Evolutionary conservation across 2,329 filamentous ascomycete species (phyloP), one percentile per base, ranked within the genome.

Genomic region (Phaeosphaeriaceae sp.): DNA sequence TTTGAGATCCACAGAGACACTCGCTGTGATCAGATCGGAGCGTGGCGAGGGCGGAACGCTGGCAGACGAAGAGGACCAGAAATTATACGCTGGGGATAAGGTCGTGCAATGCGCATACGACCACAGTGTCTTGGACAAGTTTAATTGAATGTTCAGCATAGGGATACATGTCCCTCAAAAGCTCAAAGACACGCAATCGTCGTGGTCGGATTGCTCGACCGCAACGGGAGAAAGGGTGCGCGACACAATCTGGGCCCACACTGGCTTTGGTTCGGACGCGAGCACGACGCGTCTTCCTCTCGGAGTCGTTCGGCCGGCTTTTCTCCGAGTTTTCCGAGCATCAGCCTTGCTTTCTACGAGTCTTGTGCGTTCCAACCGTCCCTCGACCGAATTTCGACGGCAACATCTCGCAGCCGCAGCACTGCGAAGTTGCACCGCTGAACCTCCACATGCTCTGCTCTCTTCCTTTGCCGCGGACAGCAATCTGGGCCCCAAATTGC

Each of bases 401-500:
- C 60, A 61, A 72, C 62, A 69, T 36, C 57, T 74, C 72, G 72
- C 70, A 67, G 31, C 70, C 70, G 71, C 68, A 67, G 57, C 53
- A 27, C 36, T 56, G 58, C 71, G 69, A 69, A 58, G 53, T 60
- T 69, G 66, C 60, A 68, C 71, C 70, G 70, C 64, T 65, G 21
- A 13, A 53, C 51, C 64, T 68, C 65, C 60, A 54, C 62, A 53
- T 47, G 50, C 51, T 36, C 31, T 36, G 31, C 31, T 36, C 31
- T 36, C 6, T 51, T 36, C 48, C 53, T 49, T 42, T 56, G 53
- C 60, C 53, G 65, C 57, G 56, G 50, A 53, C 53, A 20, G 58
- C 61, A 50, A 50, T 48, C 48, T 33, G 53, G 48, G 51, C 22
- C 54, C 57, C 62, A 57, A 54, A 64, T 60, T 61, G 53, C 57